Evolutionary conservation across 208 protist species (phyloP).

Genomic region (Trichomonas tenax): DNA sequence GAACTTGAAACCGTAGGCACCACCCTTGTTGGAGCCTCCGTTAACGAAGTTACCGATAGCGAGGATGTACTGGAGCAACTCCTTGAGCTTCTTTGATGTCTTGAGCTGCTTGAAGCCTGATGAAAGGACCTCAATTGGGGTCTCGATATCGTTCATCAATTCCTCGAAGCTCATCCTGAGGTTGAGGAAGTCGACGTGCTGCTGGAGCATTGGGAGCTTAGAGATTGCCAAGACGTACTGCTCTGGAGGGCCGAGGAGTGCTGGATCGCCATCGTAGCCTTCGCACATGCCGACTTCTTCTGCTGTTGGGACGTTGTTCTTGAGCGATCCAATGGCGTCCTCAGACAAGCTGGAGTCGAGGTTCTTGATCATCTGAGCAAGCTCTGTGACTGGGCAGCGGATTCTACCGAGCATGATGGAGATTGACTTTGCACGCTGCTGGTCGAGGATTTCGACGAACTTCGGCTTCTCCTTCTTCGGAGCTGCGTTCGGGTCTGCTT

Average conservation of each 20-base stretch:
- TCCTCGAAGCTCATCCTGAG: background rate
- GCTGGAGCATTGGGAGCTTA: background rate
- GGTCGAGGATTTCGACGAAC: background rate
- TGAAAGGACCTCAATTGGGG: background rate
- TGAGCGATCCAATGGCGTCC: background rate
- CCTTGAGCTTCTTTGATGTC: background rate
- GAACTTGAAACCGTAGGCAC: background rate
- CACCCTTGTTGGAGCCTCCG: background rate
- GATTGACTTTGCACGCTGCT: background rate
- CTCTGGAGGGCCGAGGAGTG: background rate
- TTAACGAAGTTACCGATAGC: background rate
- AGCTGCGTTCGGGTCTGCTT: background rate
- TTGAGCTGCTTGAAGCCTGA: background rate
- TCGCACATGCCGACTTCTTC: background rate
- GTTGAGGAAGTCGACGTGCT: background rate
- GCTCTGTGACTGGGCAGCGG: background rate
- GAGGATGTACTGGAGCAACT: background rate
- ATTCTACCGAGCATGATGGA: background rate
- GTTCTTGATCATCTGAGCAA: background rate
- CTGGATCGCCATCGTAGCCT: background rate
- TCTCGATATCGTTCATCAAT: background rate
- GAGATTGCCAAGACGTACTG: background rate
- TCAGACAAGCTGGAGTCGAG: background rate
- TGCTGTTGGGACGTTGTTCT: background rate
- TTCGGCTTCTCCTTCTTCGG: background rate